Evolutionary conservation across 1,284 basidiomycete species (phyloP).

Genomic region (Porphyrellus sp.): DNA sequence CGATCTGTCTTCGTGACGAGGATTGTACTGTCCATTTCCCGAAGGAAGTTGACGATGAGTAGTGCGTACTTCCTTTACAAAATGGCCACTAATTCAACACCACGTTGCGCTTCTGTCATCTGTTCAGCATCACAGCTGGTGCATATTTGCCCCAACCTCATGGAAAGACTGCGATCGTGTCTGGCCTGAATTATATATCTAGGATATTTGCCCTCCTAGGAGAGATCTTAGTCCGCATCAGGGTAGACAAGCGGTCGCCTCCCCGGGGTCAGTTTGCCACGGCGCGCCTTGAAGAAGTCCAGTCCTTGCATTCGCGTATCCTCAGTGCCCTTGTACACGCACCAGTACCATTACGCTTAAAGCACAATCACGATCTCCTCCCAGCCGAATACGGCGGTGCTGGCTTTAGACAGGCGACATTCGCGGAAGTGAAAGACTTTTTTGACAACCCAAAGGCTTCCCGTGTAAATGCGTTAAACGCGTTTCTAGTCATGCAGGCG

Average conservation of each 20-base stretch:
- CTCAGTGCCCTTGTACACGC: constrained; percentile 65
- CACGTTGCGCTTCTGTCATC: constrained; percentile 9
- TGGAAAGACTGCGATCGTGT: constrained; percentile 78
- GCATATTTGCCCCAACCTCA: constrained; percentile 79
- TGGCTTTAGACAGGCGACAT: constrained; percentile 74
- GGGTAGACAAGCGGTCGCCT: constrained; percentile 79
- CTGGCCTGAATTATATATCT: constrained; percentile 82
- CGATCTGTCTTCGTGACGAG: constrained; percentile 79
- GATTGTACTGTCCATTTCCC: constrained; percentile 85
- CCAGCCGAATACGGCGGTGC: constrained; percentile 64
- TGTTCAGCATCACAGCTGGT: constrained; percentile 68
- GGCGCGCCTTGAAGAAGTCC: constrained; percentile 74
- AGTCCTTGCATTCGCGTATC: constrained; percentile 71
- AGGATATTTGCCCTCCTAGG: constrained; percentile 81
- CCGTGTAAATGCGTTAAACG: constrained; percentile 77
- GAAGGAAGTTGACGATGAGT: constrained; percentile 81
- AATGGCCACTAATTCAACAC: constrained; percentile 36
- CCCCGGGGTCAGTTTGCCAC: constrained; percentile 80
- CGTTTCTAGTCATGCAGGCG: constrained; percentile 85
- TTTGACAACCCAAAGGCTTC: constrained; percentile 86
- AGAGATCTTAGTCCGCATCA: constrained; percentile 79
- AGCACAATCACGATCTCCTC: constrained; percentile 49
- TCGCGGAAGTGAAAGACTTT: constrained; percentile 83
- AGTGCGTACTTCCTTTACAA: constrained; percentile 49
- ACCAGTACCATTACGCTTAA: constrained; percentile 68